phyloP scores from a whole-genome alignment of 2,329 filamentous ascomycete species.

The Hirsutella minnesotensis region DNA sequence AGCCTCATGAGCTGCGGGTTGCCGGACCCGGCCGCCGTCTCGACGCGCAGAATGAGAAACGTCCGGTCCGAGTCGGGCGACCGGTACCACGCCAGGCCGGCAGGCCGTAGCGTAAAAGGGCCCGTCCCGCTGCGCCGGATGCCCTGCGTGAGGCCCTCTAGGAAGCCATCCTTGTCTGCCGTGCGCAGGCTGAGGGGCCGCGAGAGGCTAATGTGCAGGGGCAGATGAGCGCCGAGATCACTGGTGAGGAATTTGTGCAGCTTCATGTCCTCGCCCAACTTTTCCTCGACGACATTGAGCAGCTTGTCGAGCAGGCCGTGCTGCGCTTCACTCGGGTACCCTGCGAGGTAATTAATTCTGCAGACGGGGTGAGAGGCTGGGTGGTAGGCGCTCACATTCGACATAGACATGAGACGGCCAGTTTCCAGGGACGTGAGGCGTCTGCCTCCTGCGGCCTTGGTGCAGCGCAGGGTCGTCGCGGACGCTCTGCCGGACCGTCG shows the following conservation, averaged over 20 bases:
- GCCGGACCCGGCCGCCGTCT: constrained; percentile 13
- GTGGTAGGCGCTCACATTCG: constrained; percentile 58
- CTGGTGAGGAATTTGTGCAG: constrained; percentile 63
- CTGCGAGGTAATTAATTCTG: constrained; percentile 19
- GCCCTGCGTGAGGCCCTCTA: constrained; percentile 36
- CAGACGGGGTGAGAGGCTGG: too few relatives aligned
- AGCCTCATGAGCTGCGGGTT: constrained; percentile 49
- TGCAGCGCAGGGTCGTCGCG: constrained; percentile 77
- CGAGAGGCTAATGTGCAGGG: constrained; percentile 86
- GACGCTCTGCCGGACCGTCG: constrained; percentile 64
- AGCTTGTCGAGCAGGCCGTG: constrained; percentile 33
- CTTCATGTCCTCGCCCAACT: constrained; percentile 19
- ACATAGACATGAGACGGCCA: constrained; percentile 92
- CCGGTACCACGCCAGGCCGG: constrained; percentile 35
- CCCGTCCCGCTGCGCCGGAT: constrained; percentile 19
- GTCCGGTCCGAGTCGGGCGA: constrained; percentile 54
- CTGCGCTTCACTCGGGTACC: constrained; percentile 40
- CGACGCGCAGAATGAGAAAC: constrained; percentile 71
- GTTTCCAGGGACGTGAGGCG: constrained; percentile 75
- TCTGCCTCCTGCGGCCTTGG: constrained; percentile 68
- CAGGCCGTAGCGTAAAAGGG: constrained; percentile 26
- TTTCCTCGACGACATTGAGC: constrained; percentile 23
- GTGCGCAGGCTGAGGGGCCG: constrained; percentile 65
- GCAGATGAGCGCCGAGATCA: constrained; percentile 64
- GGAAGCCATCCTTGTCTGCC: constrained; percentile 58